Evolutionary conservation across 2,329 filamentous ascomycete genomes (phyloP), one percentile per base, ranked within the genome.

Genomic region (Clonostachys chloroleuca): DNA sequence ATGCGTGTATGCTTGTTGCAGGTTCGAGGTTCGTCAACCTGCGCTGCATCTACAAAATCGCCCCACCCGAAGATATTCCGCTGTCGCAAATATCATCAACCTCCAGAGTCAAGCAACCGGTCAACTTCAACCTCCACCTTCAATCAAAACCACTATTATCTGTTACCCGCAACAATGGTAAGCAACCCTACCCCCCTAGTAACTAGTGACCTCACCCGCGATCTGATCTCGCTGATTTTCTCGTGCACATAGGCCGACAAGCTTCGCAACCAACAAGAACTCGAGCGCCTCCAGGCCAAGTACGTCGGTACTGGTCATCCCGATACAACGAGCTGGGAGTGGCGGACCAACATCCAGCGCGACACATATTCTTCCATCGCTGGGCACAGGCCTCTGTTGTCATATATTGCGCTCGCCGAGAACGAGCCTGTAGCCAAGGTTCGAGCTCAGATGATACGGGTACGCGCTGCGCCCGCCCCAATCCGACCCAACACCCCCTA

Each of bases 241-340:
- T 30, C 24, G 24, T 6, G 24, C 24, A 30, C 43, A 33, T 37
- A 85, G 94, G 94, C 94, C 69, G 94, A 99, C 75, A 99, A 99
- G 73, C 87, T 99, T 55, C 92, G 94, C 64, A 94, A 90, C 10
- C 89, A 96, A 59, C 94, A 99, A 70, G 94, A 99, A 68, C 92
- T 99, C 63, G 94, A 99, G 71, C 86, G 91, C 54, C 87, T 97
- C 16, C 94, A 99, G 71, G 86, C 92, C 61, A 95, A 95, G 61
- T 96, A 94, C 74, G 80, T 99, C 60, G 94, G 94, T 57, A 97
- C 94, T 5, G 94, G 94, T 20, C 92, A 96, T 68, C 89, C 92
- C 40, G 94, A 99, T 72, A 97, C 92, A 13, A 95, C 91, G 24
- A 95, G 90, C 67, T 94, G 94, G 84, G 94, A 99, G 72, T 99